phyloP scores from a whole-genome alignment of 129 eudicot genomes.

The Arctium minus region DNA sequence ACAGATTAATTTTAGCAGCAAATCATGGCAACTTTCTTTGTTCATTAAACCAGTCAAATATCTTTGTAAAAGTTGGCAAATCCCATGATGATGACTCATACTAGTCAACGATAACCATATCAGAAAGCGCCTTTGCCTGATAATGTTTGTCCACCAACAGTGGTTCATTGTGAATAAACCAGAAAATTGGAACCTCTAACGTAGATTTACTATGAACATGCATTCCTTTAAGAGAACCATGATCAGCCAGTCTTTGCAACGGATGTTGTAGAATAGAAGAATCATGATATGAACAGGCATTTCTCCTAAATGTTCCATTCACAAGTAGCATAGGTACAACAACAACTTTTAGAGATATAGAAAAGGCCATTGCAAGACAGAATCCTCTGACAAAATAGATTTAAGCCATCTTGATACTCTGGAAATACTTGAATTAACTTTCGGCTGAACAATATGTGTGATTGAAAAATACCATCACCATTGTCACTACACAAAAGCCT shows the following conservation, averaged over 20 bases:
- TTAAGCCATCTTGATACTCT: too few species aligned
- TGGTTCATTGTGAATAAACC: constrained; percentile 91
- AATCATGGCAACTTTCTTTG: too few species aligned
- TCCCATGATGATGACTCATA: constrained; percentile 90
- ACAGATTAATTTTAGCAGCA: too few species aligned
- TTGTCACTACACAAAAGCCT: too few species aligned
- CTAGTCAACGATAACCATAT: constrained; percentile 91
- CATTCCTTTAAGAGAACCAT: constrained; percentile 78
- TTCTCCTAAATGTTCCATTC: constrained; percentile 88
- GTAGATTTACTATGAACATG: constrained; percentile 86
- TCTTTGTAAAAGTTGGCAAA: too few species aligned
- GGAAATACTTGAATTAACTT: too few species aligned
- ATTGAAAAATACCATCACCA: too few species aligned
- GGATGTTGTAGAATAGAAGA: constrained; percentile 92
- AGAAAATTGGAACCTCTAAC: constrained; percentile 83
- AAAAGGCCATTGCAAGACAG: constrained; percentile 97
- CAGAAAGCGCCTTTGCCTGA: constrained; percentile 93
- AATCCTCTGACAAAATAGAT: constrained; percentile 55
- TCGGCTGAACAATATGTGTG: too few species aligned
- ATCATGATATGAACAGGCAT: constrained; percentile 84
- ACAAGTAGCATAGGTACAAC: constrained; percentile 87
- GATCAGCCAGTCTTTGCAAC: constrained; percentile 72
- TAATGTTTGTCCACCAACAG: constrained; percentile 89
- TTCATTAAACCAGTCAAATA: too few species aligned
- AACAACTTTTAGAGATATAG: constrained; percentile 85